Conservation (phyloP, 495 filamentous ascomycete genomes). For the Chaetomium tenue region DNA sequence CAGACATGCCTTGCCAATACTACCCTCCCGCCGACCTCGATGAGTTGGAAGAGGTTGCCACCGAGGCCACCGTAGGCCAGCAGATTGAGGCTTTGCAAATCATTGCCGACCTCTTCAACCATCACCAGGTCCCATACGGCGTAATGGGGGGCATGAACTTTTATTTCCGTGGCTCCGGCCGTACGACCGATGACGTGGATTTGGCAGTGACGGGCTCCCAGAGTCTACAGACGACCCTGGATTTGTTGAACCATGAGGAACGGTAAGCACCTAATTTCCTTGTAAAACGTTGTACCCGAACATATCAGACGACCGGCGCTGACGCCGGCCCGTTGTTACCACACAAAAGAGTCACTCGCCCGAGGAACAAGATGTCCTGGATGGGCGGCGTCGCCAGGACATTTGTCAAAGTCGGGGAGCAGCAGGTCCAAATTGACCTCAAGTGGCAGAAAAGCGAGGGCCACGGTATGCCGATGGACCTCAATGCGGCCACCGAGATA, state of each 20-base stretch:
- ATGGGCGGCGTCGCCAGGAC: conserved; percentile 10
- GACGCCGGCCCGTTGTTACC: no score
- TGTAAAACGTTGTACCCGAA: background rate
- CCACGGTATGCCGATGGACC: conserved; percentile 11
- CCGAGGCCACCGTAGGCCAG: background rate
- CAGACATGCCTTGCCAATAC: background rate
- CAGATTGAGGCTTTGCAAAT: background rate
- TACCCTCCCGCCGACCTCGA: conserved; percentile 6
- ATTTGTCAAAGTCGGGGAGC: conserved; percentile 3
- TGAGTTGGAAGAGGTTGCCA: conserved; percentile 13
- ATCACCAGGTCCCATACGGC: background rate
- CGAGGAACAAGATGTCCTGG: conserved; percentile 14
- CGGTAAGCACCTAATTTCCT: background rate
- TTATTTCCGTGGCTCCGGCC: conserved; percentile 15
- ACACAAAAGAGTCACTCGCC: conserved; percentile 7
- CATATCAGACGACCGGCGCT: background rate
- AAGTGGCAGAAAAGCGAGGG: conserved; percentile 6
- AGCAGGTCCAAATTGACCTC: conserved; percentile 18
- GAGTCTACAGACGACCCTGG: background rate
- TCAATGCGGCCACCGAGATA: background rate
- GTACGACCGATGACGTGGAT: conserved; percentile 16
- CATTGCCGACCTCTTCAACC: conserved; percentile 14
- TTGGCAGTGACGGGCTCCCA: background rate
- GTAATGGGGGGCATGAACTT: conserved; percentile 20
- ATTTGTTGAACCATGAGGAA: conserved; percentile 6